Evolutionary conservation across 352 stramenopile genomes (phyloP).

Genomic region (Pythium coloratum): DNA sequence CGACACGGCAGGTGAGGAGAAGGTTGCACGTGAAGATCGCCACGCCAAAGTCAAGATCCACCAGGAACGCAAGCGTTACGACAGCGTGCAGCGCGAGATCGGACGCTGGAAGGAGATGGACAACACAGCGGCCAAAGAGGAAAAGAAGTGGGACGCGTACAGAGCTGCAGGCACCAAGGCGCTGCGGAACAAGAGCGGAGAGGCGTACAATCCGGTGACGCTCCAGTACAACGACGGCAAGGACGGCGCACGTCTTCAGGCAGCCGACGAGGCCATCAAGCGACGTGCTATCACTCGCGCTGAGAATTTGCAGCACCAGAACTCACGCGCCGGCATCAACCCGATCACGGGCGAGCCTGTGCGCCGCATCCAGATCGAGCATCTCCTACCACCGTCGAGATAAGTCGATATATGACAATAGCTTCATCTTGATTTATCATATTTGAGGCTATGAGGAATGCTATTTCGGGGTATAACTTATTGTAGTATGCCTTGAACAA

Average conservation of each 20-base stretch:
- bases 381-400: conserved; percentile 46
- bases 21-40: conserved; percentile 52
- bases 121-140: conserved; percentile 52
- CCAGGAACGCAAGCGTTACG: conserved; percentile 64
- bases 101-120: conserved; percentile 88
- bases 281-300: conserved; percentile 74
- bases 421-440: background rate
- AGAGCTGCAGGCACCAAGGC: conserved; percentile 76
- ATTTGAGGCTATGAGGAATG: background rate
- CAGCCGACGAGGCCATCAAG: conserved; percentile 69
- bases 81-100: conserved; percentile 70
- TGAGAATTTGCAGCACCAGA: conserved; percentile 81
- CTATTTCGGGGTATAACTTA: background rate
- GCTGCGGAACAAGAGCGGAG: conserved; percentile 82
- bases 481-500: background rate
- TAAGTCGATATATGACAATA: background rate
- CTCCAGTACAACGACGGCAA: conserved; percentile 87
- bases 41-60: conserved; percentile 50
- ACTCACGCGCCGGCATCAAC: conserved; percentile 80
- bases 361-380: conserved; percentile 41
- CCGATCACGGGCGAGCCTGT: conserved; percentile 81
- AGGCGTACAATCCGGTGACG: conserved; percentile 88
- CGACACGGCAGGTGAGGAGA: conserved; percentile 86
- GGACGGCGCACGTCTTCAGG: conserved; percentile 69
- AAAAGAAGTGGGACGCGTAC: conserved; percentile 60